Evolutionary conservation across 179 eudicot species (phyloP).

Genomic region (Pouteria campechiana): DNA sequence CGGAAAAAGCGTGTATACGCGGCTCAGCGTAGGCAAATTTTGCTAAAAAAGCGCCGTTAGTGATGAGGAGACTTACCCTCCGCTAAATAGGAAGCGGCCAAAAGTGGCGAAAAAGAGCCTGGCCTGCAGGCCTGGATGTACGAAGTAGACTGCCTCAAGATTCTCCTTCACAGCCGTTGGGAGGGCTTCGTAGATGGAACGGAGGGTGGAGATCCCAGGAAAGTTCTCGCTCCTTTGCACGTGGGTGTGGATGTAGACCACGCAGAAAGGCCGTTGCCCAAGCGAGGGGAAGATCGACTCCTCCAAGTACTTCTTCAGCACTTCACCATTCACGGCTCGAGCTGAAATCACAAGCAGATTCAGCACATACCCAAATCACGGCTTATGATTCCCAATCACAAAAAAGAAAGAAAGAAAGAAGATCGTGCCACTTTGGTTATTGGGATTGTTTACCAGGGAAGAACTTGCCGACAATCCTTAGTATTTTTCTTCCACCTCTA

Average conservation of each 20-base stretch:
- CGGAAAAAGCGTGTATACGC: too few species aligned
- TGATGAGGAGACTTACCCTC: constrained; percentile 21
- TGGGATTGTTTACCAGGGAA: constrained; percentile 41
- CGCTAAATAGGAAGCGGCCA: constrained; percentile 50
- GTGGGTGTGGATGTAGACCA: constrained; percentile 47
- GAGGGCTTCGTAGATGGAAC: constrained; percentile 37
- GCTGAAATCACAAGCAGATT: constrained; percentile 9
- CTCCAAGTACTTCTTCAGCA: constrained; percentile 39
- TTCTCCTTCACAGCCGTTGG: constrained; percentile 31
- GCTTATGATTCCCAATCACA: too few species aligned
- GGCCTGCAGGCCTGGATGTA: constrained; percentile 54
- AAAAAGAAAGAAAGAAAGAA: background rate
- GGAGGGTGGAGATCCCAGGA: constrained; percentile 45
- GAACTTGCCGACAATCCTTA: constrained; percentile 52
- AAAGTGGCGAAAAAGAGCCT: constrained; percentile 61
- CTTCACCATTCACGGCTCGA: constrained; percentile 33
- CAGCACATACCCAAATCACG: background rate
- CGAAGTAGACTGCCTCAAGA: constrained; percentile 43
- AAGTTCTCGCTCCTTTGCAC: constrained; percentile 36
- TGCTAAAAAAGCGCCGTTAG: background rate
- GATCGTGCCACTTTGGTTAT: too few species aligned
- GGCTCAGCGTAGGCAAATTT: background rate
- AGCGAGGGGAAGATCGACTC: constrained; percentile 38
- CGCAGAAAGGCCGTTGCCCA: constrained; percentile 22
- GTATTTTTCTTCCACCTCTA: constrained; percentile 42